Conservation (phyloP, 495 filamentous ascomycete genomes). For the Xylaria flabelliformis region DNA sequence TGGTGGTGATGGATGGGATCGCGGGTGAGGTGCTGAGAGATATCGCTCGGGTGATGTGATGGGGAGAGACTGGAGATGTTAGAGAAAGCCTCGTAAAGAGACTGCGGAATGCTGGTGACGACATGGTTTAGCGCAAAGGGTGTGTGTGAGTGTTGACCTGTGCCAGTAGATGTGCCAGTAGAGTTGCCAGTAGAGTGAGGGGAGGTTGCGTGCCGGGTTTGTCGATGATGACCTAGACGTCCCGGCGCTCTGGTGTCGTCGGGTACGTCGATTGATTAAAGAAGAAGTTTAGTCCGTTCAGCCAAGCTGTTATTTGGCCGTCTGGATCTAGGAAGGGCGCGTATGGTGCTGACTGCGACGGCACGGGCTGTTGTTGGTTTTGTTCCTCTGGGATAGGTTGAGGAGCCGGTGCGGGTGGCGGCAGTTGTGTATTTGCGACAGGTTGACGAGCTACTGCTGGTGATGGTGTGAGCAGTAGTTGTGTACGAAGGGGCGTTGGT, state of each 20-base stretch:
- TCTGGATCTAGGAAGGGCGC: too few relatives aligned
- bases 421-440: too few relatives aligned
- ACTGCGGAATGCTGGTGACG: conserved; percentile 31
- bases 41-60: not conserved
- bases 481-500: not conserved
- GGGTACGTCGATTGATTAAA: too few relatives aligned
- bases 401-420: too few relatives aligned
- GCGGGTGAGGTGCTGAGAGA: conserved; percentile 6
- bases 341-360: too few relatives aligned
- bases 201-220: not conserved
- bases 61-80: not conserved
- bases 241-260: not conserved
- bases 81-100: conserved; percentile 34
- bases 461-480: not conserved
- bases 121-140: conserved; percentile 27
- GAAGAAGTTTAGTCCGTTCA: too few relatives aligned
- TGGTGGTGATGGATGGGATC: conserved; percentile 1
- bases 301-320: too few relatives aligned
- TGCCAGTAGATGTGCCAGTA: not conserved
- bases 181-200: not conserved
- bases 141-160: not conserved
- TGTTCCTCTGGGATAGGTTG: too few relatives aligned
- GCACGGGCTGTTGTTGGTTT: not conserved
- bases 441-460: too few relatives aligned
- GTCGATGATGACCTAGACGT: not conserved